Conservation (phyloP, 495 filamentous ascomycete genomes). For the Xylaria curta region DNA sequence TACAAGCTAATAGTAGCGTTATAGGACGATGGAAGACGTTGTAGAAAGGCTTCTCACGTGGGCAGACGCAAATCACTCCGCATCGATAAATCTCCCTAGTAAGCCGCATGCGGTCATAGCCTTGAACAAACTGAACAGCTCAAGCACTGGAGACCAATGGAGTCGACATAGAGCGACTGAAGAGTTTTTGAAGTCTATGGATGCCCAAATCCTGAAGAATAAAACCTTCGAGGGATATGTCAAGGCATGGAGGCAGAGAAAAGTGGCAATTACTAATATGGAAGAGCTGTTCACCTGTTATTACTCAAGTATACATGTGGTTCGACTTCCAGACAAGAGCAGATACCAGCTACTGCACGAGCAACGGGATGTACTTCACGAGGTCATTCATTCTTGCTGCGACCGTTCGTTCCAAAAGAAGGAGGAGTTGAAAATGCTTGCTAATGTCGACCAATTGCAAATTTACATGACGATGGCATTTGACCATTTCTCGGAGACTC, state of each 20-base stretch:
- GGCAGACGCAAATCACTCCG: background rate
- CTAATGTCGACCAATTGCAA: constrained; percentile 1
- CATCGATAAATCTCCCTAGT: background rate
- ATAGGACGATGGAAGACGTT: background rate
- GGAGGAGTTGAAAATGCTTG: background rate
- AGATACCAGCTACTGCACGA: background rate
- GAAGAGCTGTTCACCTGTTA: background rate
- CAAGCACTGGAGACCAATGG: background rate
- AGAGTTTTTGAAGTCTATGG: background rate
- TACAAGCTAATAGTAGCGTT: background rate
- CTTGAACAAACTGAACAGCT: background rate
- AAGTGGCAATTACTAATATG: background rate
- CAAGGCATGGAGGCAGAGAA: background rate
- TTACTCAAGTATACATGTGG: background rate
- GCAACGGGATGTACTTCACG: background rate
- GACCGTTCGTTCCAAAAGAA: background rate
- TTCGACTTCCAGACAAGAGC: constrained; percentile 1
- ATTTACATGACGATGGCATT: background rate
- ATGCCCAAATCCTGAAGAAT: background rate
- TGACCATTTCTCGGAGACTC: background rate
- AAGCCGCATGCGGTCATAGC: constrained; percentile 1
- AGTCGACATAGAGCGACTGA: background rate
- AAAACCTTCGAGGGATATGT: background rate
- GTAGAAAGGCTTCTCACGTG: background rate
- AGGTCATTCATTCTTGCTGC: background rate